Percentiles rank a stretch among this genome's conserved stretches.
Conservation (phyloP, 495 filamentous ascomycete species). For the Penicillium odoratum region DNA sequence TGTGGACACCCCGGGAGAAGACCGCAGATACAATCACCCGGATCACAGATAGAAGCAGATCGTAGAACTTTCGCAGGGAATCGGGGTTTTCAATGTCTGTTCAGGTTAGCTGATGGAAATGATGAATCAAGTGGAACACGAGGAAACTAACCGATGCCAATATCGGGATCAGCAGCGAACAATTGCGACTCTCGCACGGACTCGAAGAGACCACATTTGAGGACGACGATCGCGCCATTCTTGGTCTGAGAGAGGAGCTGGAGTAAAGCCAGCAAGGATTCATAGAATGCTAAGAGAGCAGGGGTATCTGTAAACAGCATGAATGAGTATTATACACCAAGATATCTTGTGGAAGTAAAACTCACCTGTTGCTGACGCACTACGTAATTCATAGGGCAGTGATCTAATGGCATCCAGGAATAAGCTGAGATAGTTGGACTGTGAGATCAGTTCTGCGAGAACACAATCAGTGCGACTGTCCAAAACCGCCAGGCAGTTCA, state of each 20-base stretch:
- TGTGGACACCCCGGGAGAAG: slow-evolving; percentile 75
- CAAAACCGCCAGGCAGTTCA: slow-evolving; percentile 67
- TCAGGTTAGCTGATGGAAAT: slow-evolving; percentile 18
- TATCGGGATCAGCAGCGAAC: slow-evolving; percentile 90
- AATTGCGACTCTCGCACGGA: slow-evolving; percentile 73
- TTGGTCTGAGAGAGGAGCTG: slow-evolving; percentile 79
- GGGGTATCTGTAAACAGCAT: slow-evolving; percentile 46
- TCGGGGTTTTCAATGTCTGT: slow-evolving; percentile 65
- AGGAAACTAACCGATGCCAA: slow-evolving; percentile 67
- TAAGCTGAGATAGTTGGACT: slow-evolving; percentile 85
- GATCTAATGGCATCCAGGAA: slow-evolving; percentile 79
- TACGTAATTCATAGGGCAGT: slow-evolving; percentile 64
- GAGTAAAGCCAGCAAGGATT: slow-evolving; percentile 80
- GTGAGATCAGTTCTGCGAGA: slow-evolving; percentile 74
- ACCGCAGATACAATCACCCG: slow-evolving; percentile 79
- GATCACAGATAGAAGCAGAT: slow-evolving; percentile 75
- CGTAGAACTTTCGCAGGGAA: slow-evolving; percentile 78
- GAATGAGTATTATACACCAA: slow-evolving; percentile 26
- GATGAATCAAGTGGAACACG: not conserved
- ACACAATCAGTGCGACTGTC: slow-evolving; percentile 65
- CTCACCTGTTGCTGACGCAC: slow-evolving; percentile 53
- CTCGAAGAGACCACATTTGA: slow-evolving; percentile 87
- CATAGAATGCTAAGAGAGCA: slow-evolving; percentile 60
- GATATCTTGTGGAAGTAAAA: slow-evolving; percentile 1
- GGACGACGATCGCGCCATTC: slow-evolving; percentile 72